A percentile compares a stretch with the other conserved stretches of the same genome.
phyloP scores from a whole-genome alignment of 2,329 filamentous ascomycete genomes.

The Clonostachys rosea region DNA sequence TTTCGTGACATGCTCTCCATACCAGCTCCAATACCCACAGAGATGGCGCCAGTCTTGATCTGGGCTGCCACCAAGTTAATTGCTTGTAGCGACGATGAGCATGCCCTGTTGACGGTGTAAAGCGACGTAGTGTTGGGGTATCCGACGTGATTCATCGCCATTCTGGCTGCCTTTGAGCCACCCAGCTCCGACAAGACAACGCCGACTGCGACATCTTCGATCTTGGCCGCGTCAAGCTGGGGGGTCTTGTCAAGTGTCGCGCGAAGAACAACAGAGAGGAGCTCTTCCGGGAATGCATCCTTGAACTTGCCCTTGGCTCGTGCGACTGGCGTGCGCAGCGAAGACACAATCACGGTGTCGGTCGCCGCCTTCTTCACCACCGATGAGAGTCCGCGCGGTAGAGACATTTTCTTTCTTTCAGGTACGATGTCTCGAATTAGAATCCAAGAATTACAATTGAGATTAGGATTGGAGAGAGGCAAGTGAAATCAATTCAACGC shows the following conservation, averaged over 20 bases:
- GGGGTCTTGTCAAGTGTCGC: slow-evolving; percentile 57
- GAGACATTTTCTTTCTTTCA: background rate
- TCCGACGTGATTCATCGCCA: slow-evolving; percentile 83
- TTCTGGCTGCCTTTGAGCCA: slow-evolving; percentile 83
- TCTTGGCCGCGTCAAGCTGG: slow-evolving; percentile 59
- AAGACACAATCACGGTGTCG: slow-evolving; percentile 84
- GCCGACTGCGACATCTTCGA: slow-evolving; percentile 78
- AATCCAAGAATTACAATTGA: too few relatives aligned
- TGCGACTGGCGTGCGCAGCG: slow-evolving; percentile 84
- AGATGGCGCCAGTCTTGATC: slow-evolving; percentile 70
- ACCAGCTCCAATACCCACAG: slow-evolving; percentile 74
- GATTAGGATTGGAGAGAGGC: too few relatives aligned
- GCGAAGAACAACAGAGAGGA: slow-evolving; percentile 62
- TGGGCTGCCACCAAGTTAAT: slow-evolving; percentile 70
- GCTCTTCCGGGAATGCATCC: slow-evolving; percentile 86
- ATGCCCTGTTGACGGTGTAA: slow-evolving; percentile 86
- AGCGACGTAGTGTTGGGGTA: slow-evolving; percentile 69
- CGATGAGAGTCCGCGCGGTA: slow-evolving; percentile 20
- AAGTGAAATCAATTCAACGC: too few relatives aligned
- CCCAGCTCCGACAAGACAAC: slow-evolving; percentile 89
- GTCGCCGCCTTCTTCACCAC: slow-evolving; percentile 74
- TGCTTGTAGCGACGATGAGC: slow-evolving; percentile 71
- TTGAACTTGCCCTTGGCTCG: slow-evolving; percentile 78
- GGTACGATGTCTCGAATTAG: too few relatives aligned
- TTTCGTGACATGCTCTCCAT: slow-evolving; percentile 98